Evolutionary conservation across 1,284 basidiomycete species (phyloP), one percentile per base, ranked within the genome.

Genomic region (Schizophyllum commune): DNA sequence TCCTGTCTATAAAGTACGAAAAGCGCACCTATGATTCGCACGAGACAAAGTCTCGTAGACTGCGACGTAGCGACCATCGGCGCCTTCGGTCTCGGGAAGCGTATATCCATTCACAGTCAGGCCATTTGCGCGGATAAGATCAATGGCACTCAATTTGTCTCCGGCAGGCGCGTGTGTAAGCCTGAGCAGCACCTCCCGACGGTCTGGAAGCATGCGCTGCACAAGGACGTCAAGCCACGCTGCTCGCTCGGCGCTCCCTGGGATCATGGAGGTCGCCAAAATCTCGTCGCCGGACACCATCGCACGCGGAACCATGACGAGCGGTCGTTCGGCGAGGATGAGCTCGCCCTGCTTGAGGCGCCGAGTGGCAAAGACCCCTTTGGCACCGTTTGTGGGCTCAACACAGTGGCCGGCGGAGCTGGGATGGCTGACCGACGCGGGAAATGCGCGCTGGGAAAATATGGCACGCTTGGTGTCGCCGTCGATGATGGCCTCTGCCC

Each of bases 211-310:
- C 63, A 67, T n/a, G 4, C 57, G 59, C 1, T 64, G 63, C 2
- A 55, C 61, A 15, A 69, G 69, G 27, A 27, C 27, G 5, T 27
- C 27, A 27, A 27, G 27, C 27, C 2, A 5, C 27, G 27, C 27
- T 27, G 0, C 72, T 71, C 32, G 68, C 69, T 1, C 69, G 69
- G 33, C 72, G 68, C 15, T 67, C 60, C 7, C 57, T 60, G 22
- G 71, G 68, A 52, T 62, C 62, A 60, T 74, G 60, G 32, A 75
- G 65, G 8, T 63, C 68, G 63, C 63, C 65, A 52, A 69, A 73
- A 27, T 27, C 27, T 17, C 6, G 19, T 55, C 27, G 53, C 9
- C 19, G 5, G 19, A 20, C 13, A 21, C 13, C 53, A 55, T 2
- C 13, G 11, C 9, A 13, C 47, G 53, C 20, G 53, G 53, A 20